Evolutionary conservation across 108 stramenopile species (phyloP).

Genomic region (Phaeodactylum tricornutum): DNA sequence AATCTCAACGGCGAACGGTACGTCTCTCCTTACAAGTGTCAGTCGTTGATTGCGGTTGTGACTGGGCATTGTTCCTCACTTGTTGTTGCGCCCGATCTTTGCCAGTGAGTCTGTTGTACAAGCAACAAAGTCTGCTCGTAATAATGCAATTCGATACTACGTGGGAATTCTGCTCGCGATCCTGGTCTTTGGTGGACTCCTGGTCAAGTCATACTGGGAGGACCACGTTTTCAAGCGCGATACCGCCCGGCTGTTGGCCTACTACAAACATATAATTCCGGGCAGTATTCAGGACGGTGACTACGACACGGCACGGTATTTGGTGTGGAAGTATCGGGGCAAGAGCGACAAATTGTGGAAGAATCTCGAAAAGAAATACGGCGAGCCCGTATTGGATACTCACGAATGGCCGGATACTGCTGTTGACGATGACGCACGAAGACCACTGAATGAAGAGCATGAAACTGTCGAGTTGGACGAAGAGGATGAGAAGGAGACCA

Average conservation of each 20-base stretch:
- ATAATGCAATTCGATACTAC: slow-evolving; percentile 48
- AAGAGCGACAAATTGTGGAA: slow-evolving; percentile 75
- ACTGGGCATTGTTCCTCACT: neutral
- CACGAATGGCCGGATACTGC: too few species aligned
- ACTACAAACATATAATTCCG: slow-evolving; percentile 69
- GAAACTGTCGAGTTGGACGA: too few species aligned
- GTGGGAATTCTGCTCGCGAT: slow-evolving; percentile 45
- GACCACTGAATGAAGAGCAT: too few species aligned
- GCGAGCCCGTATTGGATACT: slow-evolving; percentile 46
- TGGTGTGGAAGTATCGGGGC: slow-evolving; percentile 72
- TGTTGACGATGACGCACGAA: too few species aligned
- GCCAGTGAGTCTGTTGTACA: slow-evolving; percentile 77
- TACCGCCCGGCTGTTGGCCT: slow-evolving; percentile 56
- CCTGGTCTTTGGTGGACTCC: slow-evolving; percentile 70
- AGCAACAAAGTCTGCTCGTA: slow-evolving; percentile 61
- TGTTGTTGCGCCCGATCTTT: too few species aligned
- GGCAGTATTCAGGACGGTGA: slow-evolving; percentile 74
- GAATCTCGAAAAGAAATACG: slow-evolving; percentile 74
- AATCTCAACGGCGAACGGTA: slow-evolving; percentile 47
- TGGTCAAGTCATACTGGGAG: slow-evolving; percentile 72
- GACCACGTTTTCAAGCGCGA: slow-evolving; percentile 66
- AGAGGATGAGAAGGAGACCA: too few species aligned
- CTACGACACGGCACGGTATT: slow-evolving; percentile 51
- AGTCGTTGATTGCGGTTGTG: neutral
- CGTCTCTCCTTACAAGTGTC: slow-evolving; percentile 10